Evolutionary conservation across 2,329 filamentous ascomycete genomes (phyloP), one percentile per base, ranked within the genome.

Genomic region (Phoma sp.): DNA sequence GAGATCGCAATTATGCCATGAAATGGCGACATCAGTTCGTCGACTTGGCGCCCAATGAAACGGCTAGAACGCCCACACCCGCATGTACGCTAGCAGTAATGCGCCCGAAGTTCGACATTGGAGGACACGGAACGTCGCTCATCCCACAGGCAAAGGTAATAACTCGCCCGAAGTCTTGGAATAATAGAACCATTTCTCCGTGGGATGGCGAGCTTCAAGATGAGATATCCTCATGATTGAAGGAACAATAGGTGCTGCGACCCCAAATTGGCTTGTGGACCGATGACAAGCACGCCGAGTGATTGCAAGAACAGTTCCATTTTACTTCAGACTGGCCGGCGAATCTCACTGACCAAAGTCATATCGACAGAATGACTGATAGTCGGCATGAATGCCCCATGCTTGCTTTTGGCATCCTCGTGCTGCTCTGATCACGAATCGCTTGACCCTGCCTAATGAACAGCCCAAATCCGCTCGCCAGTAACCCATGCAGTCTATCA

Each of bases 1-100:
- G 34, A 36, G 45, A 46, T 54, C 51, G 51, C 45, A 54, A 54
- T 54, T 40, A 30, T 54, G 51, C 51, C 51, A 49, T 54, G 46
- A n/a, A 46, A 54, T 54, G 33, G 45, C 51, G 51, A 45, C 33
- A 54, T 54, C 51, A 32, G 39, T 45, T 39, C 28, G 45, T 34
- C 32, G 30, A 11, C 51, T 54, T 54, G 51, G 51, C 51, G 26
- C 10, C 25, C 34, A 43, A 23, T 28, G n/a, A 38, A 48, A 39
- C 43, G 37, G 43, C 34, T 47, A 43, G 45, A 34, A 28, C 51
- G 21, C 23, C 28, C 28, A 45, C 51, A 23, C 51, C 33, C 40
- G 29, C 45, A 40, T 36, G 46, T 10, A 23, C 51, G 40, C 45
- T 54, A 53, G 40, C 17, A 40, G 21, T 20, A 17, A 40, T 45